Conservation (phyloP, 1,284 basidiomycete genomes). For the Pseudozyma pruni region DNA sequence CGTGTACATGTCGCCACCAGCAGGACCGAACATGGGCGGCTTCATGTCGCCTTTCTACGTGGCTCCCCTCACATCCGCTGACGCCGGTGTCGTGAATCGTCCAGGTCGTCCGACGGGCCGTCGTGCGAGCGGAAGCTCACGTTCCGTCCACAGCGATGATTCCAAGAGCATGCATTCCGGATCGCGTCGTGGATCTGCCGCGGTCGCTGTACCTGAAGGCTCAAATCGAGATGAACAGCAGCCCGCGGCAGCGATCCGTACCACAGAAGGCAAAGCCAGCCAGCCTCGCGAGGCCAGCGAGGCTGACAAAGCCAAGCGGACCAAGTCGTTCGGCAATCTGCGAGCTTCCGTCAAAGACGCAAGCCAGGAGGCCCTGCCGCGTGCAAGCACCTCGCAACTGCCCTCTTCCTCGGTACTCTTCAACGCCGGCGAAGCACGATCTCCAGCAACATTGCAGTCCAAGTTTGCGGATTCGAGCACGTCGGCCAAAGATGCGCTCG, state of each 20-base stretch:
- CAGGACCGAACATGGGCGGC: slow-evolving; percentile 40
- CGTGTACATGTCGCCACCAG: slow-evolving; percentile 33
- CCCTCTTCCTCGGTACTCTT: slow-evolving; percentile 10
- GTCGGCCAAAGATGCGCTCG: not conserved
- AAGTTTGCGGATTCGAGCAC: not conserved
- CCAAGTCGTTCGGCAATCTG: slow-evolving; percentile 39
- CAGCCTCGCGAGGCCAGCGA: slow-evolving; percentile 10
- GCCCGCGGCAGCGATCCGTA: not conserved
- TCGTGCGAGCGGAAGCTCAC: slow-evolving; percentile 35
- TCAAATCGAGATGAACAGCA: slow-evolving; percentile 4
- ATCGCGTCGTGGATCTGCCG: slow-evolving; percentile 25
- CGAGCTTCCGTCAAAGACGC: slow-evolving; percentile 8
- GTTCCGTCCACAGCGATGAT: slow-evolving; percentile 39
- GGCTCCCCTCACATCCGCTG: slow-evolving; percentile 42
- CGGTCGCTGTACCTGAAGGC: slow-evolving; percentile 16
- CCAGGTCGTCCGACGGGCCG: slow-evolving; percentile 23
- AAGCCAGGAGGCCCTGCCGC: slow-evolving; percentile 24
- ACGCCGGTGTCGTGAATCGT: slow-evolving; percentile 22
- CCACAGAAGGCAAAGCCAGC: not conserved
- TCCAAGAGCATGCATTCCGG: slow-evolving; percentile 26
- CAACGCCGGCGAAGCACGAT: not conserved
- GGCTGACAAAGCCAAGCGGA: slow-evolving; percentile 36
- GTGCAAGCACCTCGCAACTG: slow-evolving; percentile 29
- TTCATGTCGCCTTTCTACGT: slow-evolving; percentile 47
- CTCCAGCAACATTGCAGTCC: not conserved